Evolutionary conservation across 2,329 filamentous ascomycete genomes (phyloP).

Genomic region (Nemania sp.): DNA sequence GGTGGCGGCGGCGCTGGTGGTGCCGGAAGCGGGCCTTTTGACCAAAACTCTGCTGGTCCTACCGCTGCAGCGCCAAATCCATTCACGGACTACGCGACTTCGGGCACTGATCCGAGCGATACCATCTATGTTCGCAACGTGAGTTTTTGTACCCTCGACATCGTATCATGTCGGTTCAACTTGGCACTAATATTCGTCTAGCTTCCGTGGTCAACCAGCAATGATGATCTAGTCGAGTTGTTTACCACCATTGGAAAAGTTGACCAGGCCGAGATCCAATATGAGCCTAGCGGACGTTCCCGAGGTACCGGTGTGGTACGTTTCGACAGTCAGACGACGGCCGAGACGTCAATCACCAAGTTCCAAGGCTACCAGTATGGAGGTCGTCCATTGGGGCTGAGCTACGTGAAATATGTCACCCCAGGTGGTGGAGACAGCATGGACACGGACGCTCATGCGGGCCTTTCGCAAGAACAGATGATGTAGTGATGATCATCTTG

Average conservation of each 20-base stretch:
- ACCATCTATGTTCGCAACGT: constrained; percentile 97
- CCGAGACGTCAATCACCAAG: constrained; percentile 92
- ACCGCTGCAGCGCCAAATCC: constrained; percentile 72
- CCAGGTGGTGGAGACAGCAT: constrained; percentile 70
- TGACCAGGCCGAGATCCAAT: constrained; percentile 98
- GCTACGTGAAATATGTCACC: constrained; percentile 90
- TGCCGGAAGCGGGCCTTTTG: constrained; percentile 18
- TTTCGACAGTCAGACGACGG: constrained; percentile 80
- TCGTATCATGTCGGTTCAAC: constrained; percentile 15
- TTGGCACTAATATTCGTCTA: constrained; percentile 45
- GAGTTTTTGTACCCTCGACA: constrained; percentile 47
- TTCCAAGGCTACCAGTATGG: constrained; percentile 98
- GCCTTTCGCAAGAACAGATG: constrained; percentile 95
- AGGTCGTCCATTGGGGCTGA: constrained; percentile 87
- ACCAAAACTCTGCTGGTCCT: constrained; percentile 31
- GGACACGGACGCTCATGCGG: constrained; percentile 76
- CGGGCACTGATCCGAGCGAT: constrained; percentile 80
- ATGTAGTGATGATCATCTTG: constrained; percentile 61
- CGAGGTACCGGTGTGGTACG: constrained; percentile 95
- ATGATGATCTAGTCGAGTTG: constrained; percentile 93
- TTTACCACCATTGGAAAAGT: constrained; percentile 99
- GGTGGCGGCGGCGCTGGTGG: constrained; percentile 16
- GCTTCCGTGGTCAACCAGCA: constrained; percentile 98
- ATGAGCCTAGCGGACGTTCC: constrained; percentile 93
- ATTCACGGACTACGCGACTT: constrained; percentile 90